Evolutionary conservation across 1,139 yeast genomes (phyloP).

Genomic region (Hanseniaspora sp.): DNA sequence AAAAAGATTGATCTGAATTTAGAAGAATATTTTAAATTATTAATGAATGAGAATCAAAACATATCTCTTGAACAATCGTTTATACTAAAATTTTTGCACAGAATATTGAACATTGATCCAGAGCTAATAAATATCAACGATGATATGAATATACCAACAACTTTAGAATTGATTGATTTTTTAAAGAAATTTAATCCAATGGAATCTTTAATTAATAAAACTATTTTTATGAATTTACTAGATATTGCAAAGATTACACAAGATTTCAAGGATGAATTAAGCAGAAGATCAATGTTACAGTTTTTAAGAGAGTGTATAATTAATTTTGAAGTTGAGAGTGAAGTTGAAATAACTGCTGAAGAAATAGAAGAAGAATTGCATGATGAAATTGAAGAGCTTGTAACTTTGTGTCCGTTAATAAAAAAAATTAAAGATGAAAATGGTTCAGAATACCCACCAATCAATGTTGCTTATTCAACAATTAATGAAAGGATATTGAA

Average conservation of each 20-base stretch:
- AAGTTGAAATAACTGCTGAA: constrained; percentile 18
- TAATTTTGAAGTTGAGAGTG: constrained; percentile 35
- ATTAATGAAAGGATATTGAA: constrained; percentile 18
- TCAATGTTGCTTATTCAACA: constrained; percentile 37
- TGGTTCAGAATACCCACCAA: constrained; percentile 38
- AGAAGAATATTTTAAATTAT: background rate
- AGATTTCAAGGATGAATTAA: constrained; percentile 86
- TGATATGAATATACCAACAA: constrained; percentile 47
- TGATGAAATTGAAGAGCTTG: constrained; percentile 27
- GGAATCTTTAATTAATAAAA: constrained; percentile 28
- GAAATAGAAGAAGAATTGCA: constrained; percentile 27
- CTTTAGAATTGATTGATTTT: constrained; percentile 57
- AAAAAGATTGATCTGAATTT: background rate
- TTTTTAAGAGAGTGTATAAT: constrained; percentile 54
- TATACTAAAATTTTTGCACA: background rate
- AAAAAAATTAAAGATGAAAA: constrained; percentile 24
- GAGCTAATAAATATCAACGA: background rate
- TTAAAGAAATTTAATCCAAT: constrained; percentile 38
- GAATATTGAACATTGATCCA: background rate
- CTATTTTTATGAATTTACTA: constrained; percentile 62
- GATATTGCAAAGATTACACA: constrained; percentile 49
- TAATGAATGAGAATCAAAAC: background rate
- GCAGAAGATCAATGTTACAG: constrained; percentile 71
- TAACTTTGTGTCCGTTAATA: background rate
- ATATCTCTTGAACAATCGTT: constrained; percentile 7